phyloP scores from a whole-genome alignment of 1,284 basidiomycete genomes.

The Irpex sp. region DNA sequence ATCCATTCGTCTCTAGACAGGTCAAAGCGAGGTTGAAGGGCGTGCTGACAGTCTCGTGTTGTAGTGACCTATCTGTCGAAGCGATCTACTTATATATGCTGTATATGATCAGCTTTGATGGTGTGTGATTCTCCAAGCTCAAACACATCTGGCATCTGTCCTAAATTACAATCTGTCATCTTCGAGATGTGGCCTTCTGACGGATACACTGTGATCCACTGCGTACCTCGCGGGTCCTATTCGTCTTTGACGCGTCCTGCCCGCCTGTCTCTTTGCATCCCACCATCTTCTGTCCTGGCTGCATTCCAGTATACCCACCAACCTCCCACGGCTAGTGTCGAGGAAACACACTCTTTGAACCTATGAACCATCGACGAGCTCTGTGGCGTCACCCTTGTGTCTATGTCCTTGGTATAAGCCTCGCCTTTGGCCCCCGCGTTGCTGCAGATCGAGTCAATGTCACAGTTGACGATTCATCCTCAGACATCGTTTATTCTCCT shows the following conservation, averaged over 20 bases:
- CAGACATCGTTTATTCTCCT: conserved; percentile 30
- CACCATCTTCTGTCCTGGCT: not conserved
- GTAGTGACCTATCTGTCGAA: too few relatives aligned
- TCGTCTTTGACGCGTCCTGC: not conserved
- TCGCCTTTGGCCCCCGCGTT: not conserved
- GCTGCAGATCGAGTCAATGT: conserved; percentile 30
- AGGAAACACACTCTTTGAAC: not conserved
- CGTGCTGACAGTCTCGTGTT: too few relatives aligned
- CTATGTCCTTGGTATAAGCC: not conserved
- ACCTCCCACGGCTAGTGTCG: not conserved
- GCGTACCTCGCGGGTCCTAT: too few relatives aligned
- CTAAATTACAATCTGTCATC: too few relatives aligned
- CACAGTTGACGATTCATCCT: conserved; percentile 41
- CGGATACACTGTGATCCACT: too few relatives aligned
- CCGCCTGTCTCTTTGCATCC: not conserved
- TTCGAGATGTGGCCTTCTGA: too few relatives aligned
- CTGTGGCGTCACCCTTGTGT: not conserved
- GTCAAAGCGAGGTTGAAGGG: too few relatives aligned
- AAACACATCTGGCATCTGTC: too few relatives aligned
- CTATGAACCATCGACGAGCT: not conserved
- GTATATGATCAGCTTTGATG: too few relatives aligned
- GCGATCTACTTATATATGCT: too few relatives aligned
- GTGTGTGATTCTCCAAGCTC: too few relatives aligned
- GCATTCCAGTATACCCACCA: not conserved
- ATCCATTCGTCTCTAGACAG: too few relatives aligned